Evolutionary conservation across 1,284 basidiomycete genomes (phyloP), one percentile per base, ranked within the genome.

Genomic region (Salmacisia buchloeana): DNA sequence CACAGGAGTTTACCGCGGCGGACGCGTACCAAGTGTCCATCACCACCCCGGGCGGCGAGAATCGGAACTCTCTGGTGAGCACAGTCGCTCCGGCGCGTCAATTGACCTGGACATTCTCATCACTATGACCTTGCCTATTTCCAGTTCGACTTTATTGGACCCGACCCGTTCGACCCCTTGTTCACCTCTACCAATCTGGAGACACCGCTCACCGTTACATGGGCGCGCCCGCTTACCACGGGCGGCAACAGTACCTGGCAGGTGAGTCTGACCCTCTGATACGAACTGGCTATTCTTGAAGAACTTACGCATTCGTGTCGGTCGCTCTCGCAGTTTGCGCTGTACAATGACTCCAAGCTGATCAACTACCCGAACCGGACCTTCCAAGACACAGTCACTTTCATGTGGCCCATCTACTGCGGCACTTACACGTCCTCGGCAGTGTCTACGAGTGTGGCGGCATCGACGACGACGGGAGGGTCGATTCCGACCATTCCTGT

Each of bases 281-380:
- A n/a, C n/a, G n/a, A n/a, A n/a, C n/a, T n/a, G n/a, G n/a, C n/a
- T n/a, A n/a, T n/a, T n/a, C n/a, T n/a, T n/a, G n/a, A n/a, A n/a
- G n/a, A n/a, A n/a, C n/a, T n/a, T n/a, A n/a, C n/a, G n/a, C n/a
- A n/a, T n/a, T n/a, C n/a, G n/a, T n/a, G n/a, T n/a, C n/a, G n/a
- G n/a, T n/a, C n/a, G n/a, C n/a, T n/a, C n/a, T n/a, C 49, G 9
- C 49, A 54, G 49, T 54, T 54, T n/a, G 49, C 49, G 27, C 49
- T 54, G 15, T 54, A 54, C 49, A 54, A 54, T 18, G 29, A 33
- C 5, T 33, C 49, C 27, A 27, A 31, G 49, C 25, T 54, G 12
- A 54, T 54, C 49, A 33, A 27, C 6, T 18, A 7, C 15, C 25
- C 25, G 7, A 31, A 31, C 10, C 7, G 25, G 46, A 31, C 46